A percentile compares a stretch with the other conserved stretches of the same genome.
Evolutionary conservation across 164 flowering plant species (phyloP).

Genomic region (Tetrastigma voinierianum): DNA sequence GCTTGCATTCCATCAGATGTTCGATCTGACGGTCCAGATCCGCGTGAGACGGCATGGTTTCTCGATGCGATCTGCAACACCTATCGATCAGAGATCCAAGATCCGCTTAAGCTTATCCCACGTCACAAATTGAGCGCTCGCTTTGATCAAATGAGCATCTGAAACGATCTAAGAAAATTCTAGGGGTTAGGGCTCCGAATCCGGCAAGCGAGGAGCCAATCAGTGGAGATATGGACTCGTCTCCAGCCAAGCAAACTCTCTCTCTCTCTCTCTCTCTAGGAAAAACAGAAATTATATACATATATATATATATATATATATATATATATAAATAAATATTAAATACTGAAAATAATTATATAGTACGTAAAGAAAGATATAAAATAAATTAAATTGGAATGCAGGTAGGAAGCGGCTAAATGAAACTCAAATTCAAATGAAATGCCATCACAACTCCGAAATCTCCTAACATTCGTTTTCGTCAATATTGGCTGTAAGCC

Average conservation of each 20-base stretch:
- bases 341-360: too few species aligned
- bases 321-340: neutral
- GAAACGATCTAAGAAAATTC: conserved; percentile 1
- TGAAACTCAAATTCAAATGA: conserved; percentile 29
- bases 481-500: conserved; percentile 1
- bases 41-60: conserved; percentile 70
- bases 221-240: neutral
- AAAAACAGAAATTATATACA: neutral
- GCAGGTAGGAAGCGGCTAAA: conserved; percentile 9
- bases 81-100: conserved; percentile 10
- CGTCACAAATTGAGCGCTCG: neutral
- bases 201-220: too few species aligned
- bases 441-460: conserved; percentile 4
- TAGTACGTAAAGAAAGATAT: neutral
- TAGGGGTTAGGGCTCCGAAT: conserved; percentile 1
- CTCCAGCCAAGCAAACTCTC: conserved; percentile 2
- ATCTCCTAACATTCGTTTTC: neutral
- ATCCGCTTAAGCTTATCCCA: neutral
- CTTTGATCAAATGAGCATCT: neutral
- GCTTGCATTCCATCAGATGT: conserved; percentile 88
- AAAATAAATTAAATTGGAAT: neutral
- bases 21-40: conserved; percentile 91
- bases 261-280: conserved; percentile 6
- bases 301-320: too few species aligned
- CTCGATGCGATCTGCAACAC: conserved; percentile 14